Conservation (phyloP, 73 alveolate species). For the Paraurostyla sp. region DNA sequence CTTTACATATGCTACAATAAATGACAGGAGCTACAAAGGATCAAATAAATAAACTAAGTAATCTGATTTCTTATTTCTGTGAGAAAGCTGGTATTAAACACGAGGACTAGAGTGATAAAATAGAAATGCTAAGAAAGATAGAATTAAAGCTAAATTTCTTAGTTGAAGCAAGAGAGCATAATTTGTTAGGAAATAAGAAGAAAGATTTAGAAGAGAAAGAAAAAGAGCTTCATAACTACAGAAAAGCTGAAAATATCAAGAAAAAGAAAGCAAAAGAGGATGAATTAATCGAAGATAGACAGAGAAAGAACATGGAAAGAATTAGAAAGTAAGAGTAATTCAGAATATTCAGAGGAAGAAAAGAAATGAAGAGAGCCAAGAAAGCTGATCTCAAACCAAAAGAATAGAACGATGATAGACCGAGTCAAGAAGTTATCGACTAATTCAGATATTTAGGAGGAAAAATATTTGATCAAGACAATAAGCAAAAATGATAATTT, state of each 20-base stretch:
- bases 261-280: background rate
- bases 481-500: no score
- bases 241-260: background rate
- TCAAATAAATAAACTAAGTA: background rate
- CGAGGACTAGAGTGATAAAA: slow-evolving; percentile 28
- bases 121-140: slow-evolving; percentile 47
- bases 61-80: background rate
- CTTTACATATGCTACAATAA: slow-evolving; percentile 3
- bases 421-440: background rate
- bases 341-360: slow-evolving; percentile 36
- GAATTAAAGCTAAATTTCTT: background rate
- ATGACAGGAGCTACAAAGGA: slow-evolving; percentile 21
- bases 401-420: slow-evolving; percentile 11
- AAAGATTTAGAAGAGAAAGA: slow-evolving; percentile 44
- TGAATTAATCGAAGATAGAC: background rate
- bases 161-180: slow-evolving; percentile 10
- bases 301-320: slow-evolving; percentile 34
- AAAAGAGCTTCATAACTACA: slow-evolving; percentile 7
- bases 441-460: background rate
- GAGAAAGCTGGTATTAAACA: slow-evolving; percentile 18
- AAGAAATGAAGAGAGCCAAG: slow-evolving; percentile 22
- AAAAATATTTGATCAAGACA: slow-evolving; percentile 20
- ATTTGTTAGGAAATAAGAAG: background rate
- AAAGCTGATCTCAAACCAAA: slow-evolving; percentile 25
- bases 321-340: slow-evolving; percentile 8